These are phyloP conservation scores for Nannizzia gypsea DNA, from an alignment of 2,329 filamentous ascomycete genomes.

Conservation along the genomic window DNA sequence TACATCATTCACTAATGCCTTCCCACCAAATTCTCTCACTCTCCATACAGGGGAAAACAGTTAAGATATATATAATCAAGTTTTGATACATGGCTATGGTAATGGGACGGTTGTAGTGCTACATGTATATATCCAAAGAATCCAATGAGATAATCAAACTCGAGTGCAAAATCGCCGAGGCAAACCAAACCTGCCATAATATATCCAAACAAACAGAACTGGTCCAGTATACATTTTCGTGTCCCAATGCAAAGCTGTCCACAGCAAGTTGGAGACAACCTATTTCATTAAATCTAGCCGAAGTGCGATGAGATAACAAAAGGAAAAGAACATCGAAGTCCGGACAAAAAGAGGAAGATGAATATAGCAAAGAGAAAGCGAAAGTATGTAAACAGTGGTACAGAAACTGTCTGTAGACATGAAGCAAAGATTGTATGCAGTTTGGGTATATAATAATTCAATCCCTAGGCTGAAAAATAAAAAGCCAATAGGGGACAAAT, in stretches of 20 bases:
- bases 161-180: background rate
- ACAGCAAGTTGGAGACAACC: background rate
- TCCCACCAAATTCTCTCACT: background rate
- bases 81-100: background rate
- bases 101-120: background rate
- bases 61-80: background rate
- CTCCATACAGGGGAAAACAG: background rate
- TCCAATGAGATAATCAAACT: background rate
- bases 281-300: background rate
- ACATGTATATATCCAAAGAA: background rate
- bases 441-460: background rate
- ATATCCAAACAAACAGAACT: background rate
- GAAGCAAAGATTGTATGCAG: background rate
- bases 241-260: background rate
- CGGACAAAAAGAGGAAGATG: background rate
- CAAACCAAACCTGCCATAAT: background rate
- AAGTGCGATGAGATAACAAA: background rate
- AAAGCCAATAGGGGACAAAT: background rate
- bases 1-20: background rate
- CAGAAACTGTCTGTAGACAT: background rate
- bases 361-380: background rate
- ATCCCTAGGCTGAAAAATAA: background rate
- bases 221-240: conserved; percentile 2
- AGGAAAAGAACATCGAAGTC: background rate
- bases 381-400: background rate